Evolutionary conservation across 371 early-diverging fungal species (phyloP).

Genomic region (Batrachochytrium dendrobatidis): DNA sequence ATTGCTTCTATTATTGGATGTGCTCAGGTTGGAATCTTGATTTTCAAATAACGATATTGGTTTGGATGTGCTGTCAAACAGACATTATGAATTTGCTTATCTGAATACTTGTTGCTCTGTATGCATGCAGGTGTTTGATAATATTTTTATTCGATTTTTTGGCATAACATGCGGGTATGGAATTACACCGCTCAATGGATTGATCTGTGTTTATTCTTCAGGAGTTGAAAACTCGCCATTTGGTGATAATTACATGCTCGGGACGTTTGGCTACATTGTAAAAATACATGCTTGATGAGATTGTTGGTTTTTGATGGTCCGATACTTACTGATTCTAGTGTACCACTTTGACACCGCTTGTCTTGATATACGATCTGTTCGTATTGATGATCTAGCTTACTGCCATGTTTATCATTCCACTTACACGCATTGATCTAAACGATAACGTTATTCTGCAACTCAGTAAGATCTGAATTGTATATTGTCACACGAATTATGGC

Average conservation of each 20-base stretch:
- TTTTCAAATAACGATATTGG: neutral
- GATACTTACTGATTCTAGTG: constrained; percentile 5
- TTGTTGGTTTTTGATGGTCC: no score
- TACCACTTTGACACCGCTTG: constrained; percentile 4
- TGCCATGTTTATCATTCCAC: constrained; percentile 20
- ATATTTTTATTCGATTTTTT: constrained; percentile 27
- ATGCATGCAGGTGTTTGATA: constrained; percentile 27
- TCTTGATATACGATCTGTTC: no score
- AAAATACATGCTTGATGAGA: neutral
- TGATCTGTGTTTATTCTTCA: constrained; percentile 26
- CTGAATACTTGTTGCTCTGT: neutral
- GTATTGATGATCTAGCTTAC: constrained; percentile 11
- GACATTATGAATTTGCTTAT: neutral
- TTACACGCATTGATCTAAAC: constrained; percentile 31
- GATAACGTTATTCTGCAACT: constrained; percentile 42
- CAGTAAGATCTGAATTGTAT: constrained; percentile 11
- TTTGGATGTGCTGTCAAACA: neutral
- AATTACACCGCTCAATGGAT: constrained; percentile 26
- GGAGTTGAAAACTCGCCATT: constrained; percentile 34
- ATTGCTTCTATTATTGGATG: constrained; percentile 39
- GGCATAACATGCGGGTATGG: constrained; percentile 40
- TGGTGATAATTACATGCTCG: constrained; percentile 35
- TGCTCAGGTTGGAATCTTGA: constrained; percentile 26
- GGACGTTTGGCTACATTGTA: constrained; percentile 34
- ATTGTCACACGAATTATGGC: neutral